Evolutionary conservation across 257 asterid genomes (phyloP).

Genomic region (Ilex asprella): DNA sequence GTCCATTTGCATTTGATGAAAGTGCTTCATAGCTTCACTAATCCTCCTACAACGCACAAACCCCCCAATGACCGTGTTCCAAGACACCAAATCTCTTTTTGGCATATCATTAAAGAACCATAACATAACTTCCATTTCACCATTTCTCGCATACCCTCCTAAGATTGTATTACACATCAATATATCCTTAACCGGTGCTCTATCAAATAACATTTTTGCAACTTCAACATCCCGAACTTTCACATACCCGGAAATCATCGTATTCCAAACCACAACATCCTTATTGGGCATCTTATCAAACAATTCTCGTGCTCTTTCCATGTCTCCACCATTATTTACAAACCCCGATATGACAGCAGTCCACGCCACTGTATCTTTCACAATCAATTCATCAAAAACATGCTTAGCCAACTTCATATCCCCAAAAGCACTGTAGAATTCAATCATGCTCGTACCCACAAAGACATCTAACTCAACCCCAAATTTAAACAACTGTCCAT

Average conservation of each 20-base stretch:
- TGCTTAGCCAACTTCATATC: background rate
- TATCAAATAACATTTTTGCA: slow-evolving; percentile 13
- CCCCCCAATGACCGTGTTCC: slow-evolving; percentile 21
- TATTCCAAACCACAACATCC: slow-evolving; percentile 18
- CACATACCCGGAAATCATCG: slow-evolving; percentile 12
- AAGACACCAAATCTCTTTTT: slow-evolving; percentile 15
- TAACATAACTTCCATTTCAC: slow-evolving; percentile 11
- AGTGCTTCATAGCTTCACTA: slow-evolving; percentile 18
- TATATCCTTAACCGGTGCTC: slow-evolving; percentile 17
- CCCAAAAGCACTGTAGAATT: slow-evolving; percentile 8
- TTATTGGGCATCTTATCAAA: slow-evolving; percentile 13
- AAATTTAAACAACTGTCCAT: slow-evolving; percentile 16
- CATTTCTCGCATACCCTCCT: slow-evolving; percentile 15
- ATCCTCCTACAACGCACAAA: slow-evolving; percentile 15
- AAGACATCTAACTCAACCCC: slow-evolving; percentile 14
- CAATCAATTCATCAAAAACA: slow-evolving; percentile 14
- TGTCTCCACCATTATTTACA: slow-evolving; percentile 8
- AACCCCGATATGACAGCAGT: slow-evolving; percentile 8
- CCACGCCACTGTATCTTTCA: slow-evolving; percentile 16
- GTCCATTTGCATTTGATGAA: slow-evolving; percentile 11
- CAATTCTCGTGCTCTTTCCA: slow-evolving; percentile 12
- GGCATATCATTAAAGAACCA: slow-evolving; percentile 17
- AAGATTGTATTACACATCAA: slow-evolving; percentile 16
- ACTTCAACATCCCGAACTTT: slow-evolving; percentile 13
- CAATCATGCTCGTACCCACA: slow-evolving; percentile 17